Conservation (phyloP, 305 asterid species). For the Solanum hybrid region DNA sequence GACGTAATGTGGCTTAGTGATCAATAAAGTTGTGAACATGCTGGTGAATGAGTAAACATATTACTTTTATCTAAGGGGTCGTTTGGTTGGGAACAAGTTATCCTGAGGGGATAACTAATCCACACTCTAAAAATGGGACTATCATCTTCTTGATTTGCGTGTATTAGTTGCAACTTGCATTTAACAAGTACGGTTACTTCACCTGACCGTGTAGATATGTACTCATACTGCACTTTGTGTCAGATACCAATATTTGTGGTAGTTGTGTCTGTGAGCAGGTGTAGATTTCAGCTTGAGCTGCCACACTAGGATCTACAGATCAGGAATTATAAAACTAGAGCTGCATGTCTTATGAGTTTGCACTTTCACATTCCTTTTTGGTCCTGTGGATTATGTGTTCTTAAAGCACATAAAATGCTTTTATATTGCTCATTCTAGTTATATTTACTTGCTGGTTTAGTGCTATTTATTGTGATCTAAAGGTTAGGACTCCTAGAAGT, state of each 20-base stretch:
- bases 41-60: neutral
- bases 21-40: neutral
- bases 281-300: neutral
- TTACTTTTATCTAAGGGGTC: neutral
- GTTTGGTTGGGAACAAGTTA: neutral
- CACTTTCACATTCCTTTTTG: neutral
- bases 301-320: neutral
- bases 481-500: neutral
- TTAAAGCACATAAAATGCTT: neutral
- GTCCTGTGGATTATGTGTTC: neutral
- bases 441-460: neutral
- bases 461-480: neutral
- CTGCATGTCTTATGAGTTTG: neutral
- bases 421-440: neutral
- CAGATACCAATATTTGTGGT: neutral
- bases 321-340: neutral
- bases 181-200: neutral
- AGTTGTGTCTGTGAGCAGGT: neutral
- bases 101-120: neutral
- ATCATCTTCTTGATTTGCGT: neutral
- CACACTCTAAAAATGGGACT: neutral
- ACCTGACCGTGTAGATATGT: neutral
- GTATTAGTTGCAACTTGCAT: neutral
- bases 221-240: neutral
- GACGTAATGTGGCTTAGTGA: neutral